These are phyloP conservation scores for Dichotomopilus funicola DNA, from an alignment of 2,329 filamentous ascomycete species.

Conservation along the genomic window DNA sequence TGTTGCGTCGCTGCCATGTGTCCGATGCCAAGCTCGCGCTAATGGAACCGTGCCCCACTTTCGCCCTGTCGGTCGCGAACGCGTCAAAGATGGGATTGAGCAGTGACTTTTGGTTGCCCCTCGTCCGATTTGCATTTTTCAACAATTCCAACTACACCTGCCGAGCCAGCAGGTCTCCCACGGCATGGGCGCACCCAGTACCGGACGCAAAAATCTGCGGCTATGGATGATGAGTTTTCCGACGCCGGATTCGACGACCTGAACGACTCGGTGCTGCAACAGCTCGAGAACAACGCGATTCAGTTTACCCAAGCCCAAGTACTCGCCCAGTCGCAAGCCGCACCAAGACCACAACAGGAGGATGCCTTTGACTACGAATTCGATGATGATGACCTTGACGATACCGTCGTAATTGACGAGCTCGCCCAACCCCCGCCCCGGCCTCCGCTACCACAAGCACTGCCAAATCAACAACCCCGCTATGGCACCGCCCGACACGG, in stretches of 20 bases:
- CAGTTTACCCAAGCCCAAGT: conserved; percentile 49
- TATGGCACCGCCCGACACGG: conserved; percentile 15
- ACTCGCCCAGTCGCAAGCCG: conserved; percentile 23
- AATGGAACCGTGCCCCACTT: no score
- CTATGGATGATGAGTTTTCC: conserved; percentile 55
- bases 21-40: neutral
- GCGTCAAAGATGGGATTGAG: no score
- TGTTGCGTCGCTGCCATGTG: neutral
- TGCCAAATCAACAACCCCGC: conserved; percentile 29
- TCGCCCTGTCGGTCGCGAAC: no score
- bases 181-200: conserved; percentile 10
- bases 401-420: conserved; percentile 49
- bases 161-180: neutral
- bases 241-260: conserved; percentile 59
- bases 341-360: conserved; percentile 12
- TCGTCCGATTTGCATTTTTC: no score
- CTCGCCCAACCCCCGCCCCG: conserved; percentile 33
- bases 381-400: conserved; percentile 53
- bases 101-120: no score
- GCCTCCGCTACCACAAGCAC: conserved; percentile 31
- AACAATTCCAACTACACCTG: no score
- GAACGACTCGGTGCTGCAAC: conserved; percentile 49
- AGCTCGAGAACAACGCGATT: conserved; percentile 59
- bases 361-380: conserved; percentile 36
- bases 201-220: conserved; percentile 8